phyloP scores from a whole-genome alignment of 495 filamentous ascomycete genomes.

The Cercophora newfieldiana region DNA sequence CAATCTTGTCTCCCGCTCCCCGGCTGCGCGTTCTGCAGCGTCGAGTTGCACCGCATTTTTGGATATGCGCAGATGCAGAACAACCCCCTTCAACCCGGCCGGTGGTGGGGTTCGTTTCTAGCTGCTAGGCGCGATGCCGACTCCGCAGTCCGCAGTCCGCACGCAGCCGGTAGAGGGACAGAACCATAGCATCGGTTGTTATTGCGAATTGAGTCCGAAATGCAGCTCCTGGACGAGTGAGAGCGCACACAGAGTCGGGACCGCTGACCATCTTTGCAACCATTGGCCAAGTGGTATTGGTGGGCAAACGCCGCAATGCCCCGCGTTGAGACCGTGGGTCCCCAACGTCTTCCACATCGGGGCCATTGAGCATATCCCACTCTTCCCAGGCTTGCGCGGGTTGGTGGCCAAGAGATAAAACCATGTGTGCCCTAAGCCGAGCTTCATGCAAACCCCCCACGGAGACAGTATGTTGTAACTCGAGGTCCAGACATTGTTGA shows the following conservation, averaged over 20 bases:
- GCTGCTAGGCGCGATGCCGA: not conserved
- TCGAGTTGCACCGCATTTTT: slow-evolving; percentile 29
- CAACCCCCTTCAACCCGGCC: not conserved
- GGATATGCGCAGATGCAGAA: slow-evolving; percentile 16
- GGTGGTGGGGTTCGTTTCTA: not conserved
- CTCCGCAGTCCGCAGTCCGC: no score
- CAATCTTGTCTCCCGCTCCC: slow-evolving; percentile 19
- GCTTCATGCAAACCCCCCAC: not conserved
- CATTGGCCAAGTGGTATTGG: not conserved
- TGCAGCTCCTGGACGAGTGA: not conserved
- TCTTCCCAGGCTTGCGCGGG: not conserved
- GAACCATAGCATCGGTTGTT: not conserved
- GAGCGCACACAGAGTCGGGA: not conserved
- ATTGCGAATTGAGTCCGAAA: not conserved
- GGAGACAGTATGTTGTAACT: not conserved
- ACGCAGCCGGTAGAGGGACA: not conserved
- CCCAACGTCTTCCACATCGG: no score
- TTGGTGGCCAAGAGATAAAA: not conserved
- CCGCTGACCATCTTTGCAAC: not conserved
- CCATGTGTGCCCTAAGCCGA: not conserved
- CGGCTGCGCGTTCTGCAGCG: slow-evolving; percentile 23
- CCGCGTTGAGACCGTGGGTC: not conserved
- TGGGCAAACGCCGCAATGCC: not conserved
- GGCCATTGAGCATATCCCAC: no score
- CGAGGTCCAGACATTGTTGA: not conserved